A percentile compares a stretch with the other conserved stretches of the same genome.
These are phyloP conservation scores for Candida piceae DNA, from an alignment of 805 yeast genomes.

Conservation along the genomic window DNA sequence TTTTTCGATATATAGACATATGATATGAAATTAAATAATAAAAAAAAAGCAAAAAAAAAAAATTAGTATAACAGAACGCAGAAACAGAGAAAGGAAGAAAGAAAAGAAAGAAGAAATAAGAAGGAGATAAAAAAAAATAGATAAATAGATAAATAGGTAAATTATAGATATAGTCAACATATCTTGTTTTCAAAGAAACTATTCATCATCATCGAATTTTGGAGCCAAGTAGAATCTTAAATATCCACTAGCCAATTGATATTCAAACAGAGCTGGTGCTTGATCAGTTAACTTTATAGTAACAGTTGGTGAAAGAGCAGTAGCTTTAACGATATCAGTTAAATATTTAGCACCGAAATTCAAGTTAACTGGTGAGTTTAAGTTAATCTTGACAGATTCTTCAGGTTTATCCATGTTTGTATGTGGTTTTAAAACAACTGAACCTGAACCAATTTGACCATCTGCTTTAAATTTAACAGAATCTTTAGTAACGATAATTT, in stretches of 20 bases:
- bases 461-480: conserved; percentile 84
- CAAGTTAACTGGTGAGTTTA: conserved; percentile 81
- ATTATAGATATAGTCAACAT: not conserved
- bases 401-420: conserved; percentile 79
- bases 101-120: not conserved
- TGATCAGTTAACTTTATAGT: conserved; percentile 84
- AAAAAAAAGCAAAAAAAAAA: conserved; percentile 1
- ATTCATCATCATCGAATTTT: conserved; percentile 89
- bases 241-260: conserved; percentile 85
- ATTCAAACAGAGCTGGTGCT: conserved; percentile 92
- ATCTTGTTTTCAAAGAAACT: conserved; percentile 11
- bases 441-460: conserved; percentile 89
- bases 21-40: not conserved
- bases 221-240: conserved; percentile 96
- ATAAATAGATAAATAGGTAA: no score
- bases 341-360: conserved; percentile 91
- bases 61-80: not conserved
- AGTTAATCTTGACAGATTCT: conserved; percentile 65
- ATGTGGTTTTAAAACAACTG: conserved; percentile 78
- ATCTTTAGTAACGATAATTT: conserved; percentile 83
- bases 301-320: conserved; percentile 69
- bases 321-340: conserved; percentile 86
- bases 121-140: not conserved
- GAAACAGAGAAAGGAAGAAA: not conserved
- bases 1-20: not conserved